Percentiles rank a stretch among this genome's conserved stretches.
phyloP scores from a whole-genome alignment of 169 alveolate species.

The Amoebophrya sp. region DNA sequence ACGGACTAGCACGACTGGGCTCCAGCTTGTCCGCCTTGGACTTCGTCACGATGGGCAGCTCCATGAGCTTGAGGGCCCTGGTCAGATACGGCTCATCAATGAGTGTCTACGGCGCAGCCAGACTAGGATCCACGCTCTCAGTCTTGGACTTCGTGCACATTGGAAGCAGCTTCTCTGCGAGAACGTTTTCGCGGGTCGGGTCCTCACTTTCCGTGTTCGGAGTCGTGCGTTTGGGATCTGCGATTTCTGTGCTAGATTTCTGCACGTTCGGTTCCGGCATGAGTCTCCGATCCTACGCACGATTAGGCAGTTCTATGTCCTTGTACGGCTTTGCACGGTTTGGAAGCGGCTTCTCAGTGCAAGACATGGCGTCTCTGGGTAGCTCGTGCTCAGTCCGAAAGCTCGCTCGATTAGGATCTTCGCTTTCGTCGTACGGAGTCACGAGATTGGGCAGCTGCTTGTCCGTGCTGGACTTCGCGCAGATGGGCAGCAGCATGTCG shows the following conservation, averaged over 20 bases:
- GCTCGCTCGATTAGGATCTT: constrained; percentile 21
- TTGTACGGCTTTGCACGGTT: constrained; percentile 20
- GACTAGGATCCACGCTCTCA: constrained; percentile 23
- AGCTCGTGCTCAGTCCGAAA: constrained; percentile 28
- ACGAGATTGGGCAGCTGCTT: constrained; percentile 28
- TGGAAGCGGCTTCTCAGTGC: neutral
- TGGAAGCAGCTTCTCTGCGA: neutral
- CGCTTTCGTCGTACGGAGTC: constrained; percentile 33
- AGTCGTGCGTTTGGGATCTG: neutral
- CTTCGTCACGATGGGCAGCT: constrained; percentile 37
- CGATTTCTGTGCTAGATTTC: constrained; percentile 38
- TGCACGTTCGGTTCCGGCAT: constrained; percentile 30
- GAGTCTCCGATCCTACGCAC: constrained; percentile 18
- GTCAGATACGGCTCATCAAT: neutral
- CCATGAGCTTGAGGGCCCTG: neutral
- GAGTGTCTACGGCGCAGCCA: constrained; percentile 29
- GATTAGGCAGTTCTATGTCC: constrained; percentile 33
- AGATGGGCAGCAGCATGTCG: constrained; percentile 28
- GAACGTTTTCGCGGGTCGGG: constrained; percentile 32
- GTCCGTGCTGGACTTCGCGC: constrained; percentile 39
- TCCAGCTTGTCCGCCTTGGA: constrained; percentile 20
- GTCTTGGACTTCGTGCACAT: constrained; percentile 31
- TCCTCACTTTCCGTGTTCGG: constrained; percentile 25
- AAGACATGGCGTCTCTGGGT: constrained; percentile 40
- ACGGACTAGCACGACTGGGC: constrained; percentile 38